Evolutionary conservation across 1,139 yeast genomes (phyloP).

Genomic region (Torulaspora pretoriensis): DNA sequence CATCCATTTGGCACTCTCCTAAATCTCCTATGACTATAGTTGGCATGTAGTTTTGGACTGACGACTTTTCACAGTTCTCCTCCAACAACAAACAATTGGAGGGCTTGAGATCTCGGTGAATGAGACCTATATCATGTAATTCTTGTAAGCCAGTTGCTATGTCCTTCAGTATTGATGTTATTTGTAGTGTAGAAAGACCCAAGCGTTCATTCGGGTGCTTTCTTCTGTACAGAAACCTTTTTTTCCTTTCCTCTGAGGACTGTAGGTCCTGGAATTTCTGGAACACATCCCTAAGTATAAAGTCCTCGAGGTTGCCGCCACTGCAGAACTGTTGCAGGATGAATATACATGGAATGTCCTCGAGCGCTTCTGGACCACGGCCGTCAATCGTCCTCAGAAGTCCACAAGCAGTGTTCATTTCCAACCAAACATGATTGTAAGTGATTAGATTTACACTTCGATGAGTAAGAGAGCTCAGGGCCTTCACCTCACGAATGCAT

Average conservation of each 20-base stretch:
- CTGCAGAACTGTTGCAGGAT: slow-evolving; percentile 82
- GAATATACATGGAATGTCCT: slow-evolving; percentile 69
- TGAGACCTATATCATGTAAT: slow-evolving; percentile 66
- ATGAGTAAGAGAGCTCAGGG: slow-evolving; percentile 45
- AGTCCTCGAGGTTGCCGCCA: slow-evolving; percentile 80
- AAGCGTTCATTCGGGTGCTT: slow-evolving; percentile 32
- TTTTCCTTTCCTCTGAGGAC: slow-evolving; percentile 35
- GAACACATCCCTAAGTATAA: slow-evolving; percentile 42
- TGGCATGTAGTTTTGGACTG: slow-evolving; percentile 44
- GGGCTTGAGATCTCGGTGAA: slow-evolving; percentile 85
- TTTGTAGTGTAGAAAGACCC: slow-evolving; percentile 44
- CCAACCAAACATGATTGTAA: slow-evolving; percentile 91
- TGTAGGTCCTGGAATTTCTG: slow-evolving; percentile 29
- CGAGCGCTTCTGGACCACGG: slow-evolving; percentile 12
- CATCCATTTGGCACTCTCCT: slow-evolving; percentile 81
- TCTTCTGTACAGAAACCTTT: slow-evolving; percentile 36
- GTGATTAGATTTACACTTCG: slow-evolving; percentile 64
- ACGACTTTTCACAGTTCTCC: slow-evolving; percentile 13
- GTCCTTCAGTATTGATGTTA: slow-evolving; percentile 64
- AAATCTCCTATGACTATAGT: slow-evolving; percentile 77
- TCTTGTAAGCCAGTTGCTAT: slow-evolving; percentile 65
- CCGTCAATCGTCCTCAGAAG: slow-evolving; percentile 23
- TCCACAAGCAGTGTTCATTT: slow-evolving; percentile 48
- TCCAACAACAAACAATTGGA: slow-evolving; percentile 69
- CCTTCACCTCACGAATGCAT: slow-evolving; percentile 73